Conservation (phyloP, 257 asterid species). For the Solanum microdontum region DNA sequence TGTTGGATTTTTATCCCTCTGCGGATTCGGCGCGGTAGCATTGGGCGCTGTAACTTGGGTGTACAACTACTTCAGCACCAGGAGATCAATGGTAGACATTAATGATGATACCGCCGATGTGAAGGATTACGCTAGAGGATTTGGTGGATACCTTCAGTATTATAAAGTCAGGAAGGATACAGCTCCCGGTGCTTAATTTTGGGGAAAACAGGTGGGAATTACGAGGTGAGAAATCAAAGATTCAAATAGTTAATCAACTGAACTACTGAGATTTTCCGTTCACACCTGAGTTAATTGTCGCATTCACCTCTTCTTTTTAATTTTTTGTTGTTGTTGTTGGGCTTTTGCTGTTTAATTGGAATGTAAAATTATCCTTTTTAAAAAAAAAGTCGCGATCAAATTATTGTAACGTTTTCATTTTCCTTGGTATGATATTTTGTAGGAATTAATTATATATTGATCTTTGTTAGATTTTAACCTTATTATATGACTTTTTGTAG, state of each 20-base stretch:
- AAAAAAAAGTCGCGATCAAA: background rate
- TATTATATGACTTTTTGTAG: background rate
- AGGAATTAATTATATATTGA: no score
- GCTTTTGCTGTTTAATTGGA: background rate
- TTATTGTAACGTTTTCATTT: background rate
- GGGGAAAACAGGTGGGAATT: background rate
- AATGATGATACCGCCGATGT: slow-evolving; percentile 37
- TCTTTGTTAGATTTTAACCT: background rate
- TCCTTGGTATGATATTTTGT: background rate
- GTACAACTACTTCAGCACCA: slow-evolving; percentile 45
- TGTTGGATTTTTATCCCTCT: slow-evolving; percentile 37
- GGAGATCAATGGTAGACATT: slow-evolving; percentile 25
- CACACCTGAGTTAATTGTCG: background rate
- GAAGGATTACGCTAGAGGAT: slow-evolving; percentile 51
- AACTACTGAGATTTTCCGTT: background rate
- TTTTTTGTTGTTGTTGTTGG: background rate
- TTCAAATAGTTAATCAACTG: background rate
- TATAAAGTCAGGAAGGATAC: slow-evolving; percentile 55
- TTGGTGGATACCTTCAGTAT: slow-evolving; percentile 48
- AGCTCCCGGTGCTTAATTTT: slow-evolving; percentile 67
- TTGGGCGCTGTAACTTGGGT: background rate
- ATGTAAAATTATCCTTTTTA: background rate
- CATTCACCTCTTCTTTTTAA: background rate
- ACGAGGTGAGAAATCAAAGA: background rate
- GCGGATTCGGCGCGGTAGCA: slow-evolving; percentile 30